phyloP scores from a whole-genome alignment of 2,329 filamentous ascomycete genomes.

The Aspergillus cejpii region DNA sequence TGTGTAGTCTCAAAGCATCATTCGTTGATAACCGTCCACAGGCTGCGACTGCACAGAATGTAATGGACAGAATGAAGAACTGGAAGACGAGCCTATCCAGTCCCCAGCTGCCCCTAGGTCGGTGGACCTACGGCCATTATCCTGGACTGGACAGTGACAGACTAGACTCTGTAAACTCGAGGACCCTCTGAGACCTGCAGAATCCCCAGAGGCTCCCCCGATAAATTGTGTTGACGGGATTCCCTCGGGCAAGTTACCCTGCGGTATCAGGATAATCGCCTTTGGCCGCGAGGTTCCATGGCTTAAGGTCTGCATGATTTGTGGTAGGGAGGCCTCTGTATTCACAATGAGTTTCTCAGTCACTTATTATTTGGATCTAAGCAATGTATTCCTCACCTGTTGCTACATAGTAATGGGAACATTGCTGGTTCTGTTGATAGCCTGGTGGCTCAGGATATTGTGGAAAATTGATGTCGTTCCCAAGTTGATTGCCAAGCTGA shows the following conservation, averaged over 20 bases:
- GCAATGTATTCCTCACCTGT: slow-evolving; percentile 6
- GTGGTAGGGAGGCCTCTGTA: slow-evolving; percentile 15
- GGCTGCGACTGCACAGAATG: slow-evolving; percentile 2
- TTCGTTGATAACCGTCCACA: background rate
- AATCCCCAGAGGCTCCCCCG: background rate
- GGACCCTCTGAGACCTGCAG: background rate
- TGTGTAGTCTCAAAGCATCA: slow-evolving; percentile 3
- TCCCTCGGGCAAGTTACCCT: background rate
- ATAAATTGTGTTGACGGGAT: background rate
- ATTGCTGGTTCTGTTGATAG: background rate
- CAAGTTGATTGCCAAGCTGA: background rate
- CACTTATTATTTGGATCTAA: background rate
- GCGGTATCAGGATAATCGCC: slow-evolving; percentile 14
- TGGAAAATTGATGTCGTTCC: background rate
- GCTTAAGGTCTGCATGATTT: slow-evolving; percentile 15
- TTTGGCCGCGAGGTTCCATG: slow-evolving; percentile 6
- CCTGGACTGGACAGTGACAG: background rate
- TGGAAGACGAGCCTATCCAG: background rate
- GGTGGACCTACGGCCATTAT: background rate
- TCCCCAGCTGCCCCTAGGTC: background rate
- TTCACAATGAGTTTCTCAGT: background rate
- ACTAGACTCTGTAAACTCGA: background rate
- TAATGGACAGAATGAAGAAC: slow-evolving; percentile 2
- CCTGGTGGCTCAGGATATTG: background rate
- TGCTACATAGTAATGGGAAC: slow-evolving; percentile 5